Conservation (phyloP, 257 asterid genomes). For the Fraxinus cuspidata region DNA sequence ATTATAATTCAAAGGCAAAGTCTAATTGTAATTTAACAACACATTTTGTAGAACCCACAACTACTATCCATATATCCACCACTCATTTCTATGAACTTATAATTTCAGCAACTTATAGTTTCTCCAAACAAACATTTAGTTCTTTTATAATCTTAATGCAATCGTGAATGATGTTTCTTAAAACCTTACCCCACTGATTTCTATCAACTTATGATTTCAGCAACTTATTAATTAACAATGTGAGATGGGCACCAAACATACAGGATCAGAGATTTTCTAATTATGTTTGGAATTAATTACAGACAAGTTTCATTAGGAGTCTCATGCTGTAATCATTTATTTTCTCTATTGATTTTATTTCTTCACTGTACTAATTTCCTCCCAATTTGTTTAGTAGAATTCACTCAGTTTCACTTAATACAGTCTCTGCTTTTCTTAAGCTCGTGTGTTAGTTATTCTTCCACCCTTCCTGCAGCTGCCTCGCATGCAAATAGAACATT, state of each 20-base stretch:
- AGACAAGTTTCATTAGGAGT: not conserved
- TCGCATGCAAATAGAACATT: constrained; percentile 74
- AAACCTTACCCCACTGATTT: not conserved
- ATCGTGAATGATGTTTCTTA: not conserved
- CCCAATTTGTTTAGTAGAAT: not conserved
- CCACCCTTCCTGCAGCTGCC: constrained; percentile 65
- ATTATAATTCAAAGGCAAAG: too few relatives aligned
- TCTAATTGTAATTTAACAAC: too few relatives aligned
- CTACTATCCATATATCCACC: not conserved
- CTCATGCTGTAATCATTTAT: not conserved
- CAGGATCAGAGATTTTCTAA: not conserved
- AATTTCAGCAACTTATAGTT: not conserved
- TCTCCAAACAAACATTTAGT: not conserved
- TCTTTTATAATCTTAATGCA: not conserved
- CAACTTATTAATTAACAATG: not conserved
- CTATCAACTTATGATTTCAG: too few relatives aligned
- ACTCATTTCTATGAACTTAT: not conserved
- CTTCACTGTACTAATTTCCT: not conserved
- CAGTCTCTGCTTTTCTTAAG: constrained; percentile 20
- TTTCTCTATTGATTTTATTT: not conserved
- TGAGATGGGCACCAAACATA: not conserved
- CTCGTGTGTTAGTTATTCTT: constrained; percentile 18
- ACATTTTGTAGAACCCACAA: not conserved
- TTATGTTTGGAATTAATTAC: not conserved
- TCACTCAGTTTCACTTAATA: not conserved